These are phyloP conservation scores for Sanghuangporus sanghuang DNA, from an alignment of 1,284 basidiomycete species.

Conservation along the genomic window DNA sequence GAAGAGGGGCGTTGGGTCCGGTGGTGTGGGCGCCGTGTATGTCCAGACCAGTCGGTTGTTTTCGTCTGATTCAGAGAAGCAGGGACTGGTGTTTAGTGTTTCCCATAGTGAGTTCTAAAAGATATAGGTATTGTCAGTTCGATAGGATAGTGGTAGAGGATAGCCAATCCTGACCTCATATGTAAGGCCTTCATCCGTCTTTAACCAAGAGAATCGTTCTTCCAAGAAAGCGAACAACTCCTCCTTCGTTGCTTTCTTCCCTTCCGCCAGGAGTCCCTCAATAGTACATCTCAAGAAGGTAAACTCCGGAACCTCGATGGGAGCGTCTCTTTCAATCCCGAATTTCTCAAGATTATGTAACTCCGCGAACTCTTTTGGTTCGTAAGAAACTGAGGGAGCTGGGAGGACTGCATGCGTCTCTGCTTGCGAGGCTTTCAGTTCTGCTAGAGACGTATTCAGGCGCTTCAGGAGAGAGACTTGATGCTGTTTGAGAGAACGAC, in stretches of 20 bases:
- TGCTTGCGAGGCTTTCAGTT: conserved; percentile 47
- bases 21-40: conserved; percentile 28
- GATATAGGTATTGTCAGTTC: background rate
- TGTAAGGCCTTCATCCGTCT: conserved; percentile 40
- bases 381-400: conserved; percentile 41
- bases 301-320: conserved; percentile 38
- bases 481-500: conserved; percentile 53
- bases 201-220: conserved; percentile 50
- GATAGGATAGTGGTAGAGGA: background rate
- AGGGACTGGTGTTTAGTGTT: conserved; percentile 46
- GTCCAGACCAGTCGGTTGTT: conserved; percentile 42
- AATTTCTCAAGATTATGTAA: conserved; percentile 44
- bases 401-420: conserved; percentile 54
- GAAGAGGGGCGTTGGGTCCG: conserved; percentile 27
- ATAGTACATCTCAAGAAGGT: conserved; percentile 60
- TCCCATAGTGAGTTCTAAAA: conserved; percentile 54
- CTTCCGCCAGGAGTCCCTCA: conserved; percentile 39
- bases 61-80: conserved; percentile 37
- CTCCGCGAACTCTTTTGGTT: conserved; percentile 39
- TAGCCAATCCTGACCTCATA: conserved; percentile 41
- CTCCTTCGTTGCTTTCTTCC: conserved; percentile 45
- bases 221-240: conserved; percentile 56
- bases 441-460: conserved; percentile 46
- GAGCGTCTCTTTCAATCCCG: conserved; percentile 28
- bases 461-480: conserved; percentile 49